Evolutionary conservation across 371 early-diverging fungal genomes (phyloP).

Genomic region (Mucor irregularis): DNA sequence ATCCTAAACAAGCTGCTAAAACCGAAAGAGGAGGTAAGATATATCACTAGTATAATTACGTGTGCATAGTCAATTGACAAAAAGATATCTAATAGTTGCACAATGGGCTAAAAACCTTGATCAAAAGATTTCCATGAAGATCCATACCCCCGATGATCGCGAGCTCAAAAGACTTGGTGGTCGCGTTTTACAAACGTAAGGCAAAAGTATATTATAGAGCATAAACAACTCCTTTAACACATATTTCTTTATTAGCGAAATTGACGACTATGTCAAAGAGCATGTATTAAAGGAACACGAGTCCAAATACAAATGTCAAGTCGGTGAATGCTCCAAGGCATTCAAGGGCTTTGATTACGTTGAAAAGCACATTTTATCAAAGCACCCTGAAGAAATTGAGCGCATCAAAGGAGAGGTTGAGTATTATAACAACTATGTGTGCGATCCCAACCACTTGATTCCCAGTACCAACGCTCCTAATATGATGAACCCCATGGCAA

Average conservation of each 20-base stretch:
- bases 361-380: slow-evolving; percentile 86
- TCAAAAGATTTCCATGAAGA: slow-evolving; percentile 61
- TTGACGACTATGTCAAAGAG: slow-evolving; percentile 53
- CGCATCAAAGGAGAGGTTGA: slow-evolving; percentile 59
- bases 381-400: slow-evolving; percentile 80
- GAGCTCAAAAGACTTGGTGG: slow-evolving; percentile 78
- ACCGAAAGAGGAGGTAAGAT: slow-evolving; percentile 26
- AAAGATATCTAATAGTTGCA: slow-evolving; percentile 28
- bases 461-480: slow-evolving; percentile 23
- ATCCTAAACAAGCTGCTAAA: slow-evolving; percentile 26
- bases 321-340: slow-evolving; percentile 82
- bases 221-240: too few relatives aligned
- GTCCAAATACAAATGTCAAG: slow-evolving; percentile 85
- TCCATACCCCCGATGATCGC: slow-evolving; percentile 63
- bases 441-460: slow-evolving; percentile 74
- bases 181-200: slow-evolving; percentile 68
- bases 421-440: slow-evolving; percentile 87
- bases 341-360: slow-evolving; percentile 95
- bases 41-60: neutral
- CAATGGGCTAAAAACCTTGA: slow-evolving; percentile 67
- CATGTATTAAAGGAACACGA: slow-evolving; percentile 72
- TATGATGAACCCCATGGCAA: slow-evolving; percentile 6
- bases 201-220: too few relatives aligned
- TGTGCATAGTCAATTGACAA: neutral
- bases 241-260: slow-evolving; percentile 37